Percentiles rank a stretch among this genome's conserved stretches.
Conservation (phyloP, 2,329 filamentous ascomycete genomes). For the Fusarium sublunatum region DNA sequence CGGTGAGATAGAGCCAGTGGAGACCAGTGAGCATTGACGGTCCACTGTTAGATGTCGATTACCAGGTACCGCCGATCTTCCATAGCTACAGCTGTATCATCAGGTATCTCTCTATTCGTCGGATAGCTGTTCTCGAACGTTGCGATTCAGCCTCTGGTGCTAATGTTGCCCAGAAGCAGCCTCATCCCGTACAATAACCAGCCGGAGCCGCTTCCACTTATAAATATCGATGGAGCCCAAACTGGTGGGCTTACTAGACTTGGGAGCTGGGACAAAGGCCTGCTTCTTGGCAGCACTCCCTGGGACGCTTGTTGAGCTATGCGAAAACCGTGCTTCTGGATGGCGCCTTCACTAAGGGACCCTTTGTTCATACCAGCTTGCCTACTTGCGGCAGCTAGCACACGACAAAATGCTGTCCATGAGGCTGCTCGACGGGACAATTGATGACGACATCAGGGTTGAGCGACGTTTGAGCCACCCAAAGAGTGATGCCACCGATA, state of each 20-base stretch:
- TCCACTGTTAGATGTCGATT: constrained; percentile 29
- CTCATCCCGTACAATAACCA: constrained; percentile 10
- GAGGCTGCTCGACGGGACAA: constrained; percentile 1
- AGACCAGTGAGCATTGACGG: constrained; percentile 1
- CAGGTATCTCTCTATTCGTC: constrained; percentile 18
- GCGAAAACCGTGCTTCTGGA: constrained; percentile 18
- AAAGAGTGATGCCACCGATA: constrained; percentile 14
- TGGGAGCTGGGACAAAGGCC: constrained; percentile 12
- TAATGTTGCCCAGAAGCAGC: not conserved
- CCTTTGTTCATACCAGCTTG: constrained; percentile 14
- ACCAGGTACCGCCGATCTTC: constrained; percentile 10
- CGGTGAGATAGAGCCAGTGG: not conserved
- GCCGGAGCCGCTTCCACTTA: constrained; percentile 13
- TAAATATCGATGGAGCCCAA: constrained; percentile 9
- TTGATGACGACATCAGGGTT: constrained; percentile 25
- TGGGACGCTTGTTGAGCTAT: not conserved
- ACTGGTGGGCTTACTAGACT: constrained; percentile 13
- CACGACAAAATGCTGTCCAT: constrained; percentile 4
- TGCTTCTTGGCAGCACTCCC: not conserved
- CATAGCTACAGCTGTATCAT: not conserved
- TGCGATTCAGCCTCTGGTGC: no score
- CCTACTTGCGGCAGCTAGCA: not conserved
- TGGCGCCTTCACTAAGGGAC: constrained; percentile 3
- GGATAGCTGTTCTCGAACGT: constrained; percentile 9
- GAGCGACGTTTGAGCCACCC: constrained; percentile 22